Conservation (phyloP, 371 early-diverging fungal species). For the Mortierella sp. region DNA sequence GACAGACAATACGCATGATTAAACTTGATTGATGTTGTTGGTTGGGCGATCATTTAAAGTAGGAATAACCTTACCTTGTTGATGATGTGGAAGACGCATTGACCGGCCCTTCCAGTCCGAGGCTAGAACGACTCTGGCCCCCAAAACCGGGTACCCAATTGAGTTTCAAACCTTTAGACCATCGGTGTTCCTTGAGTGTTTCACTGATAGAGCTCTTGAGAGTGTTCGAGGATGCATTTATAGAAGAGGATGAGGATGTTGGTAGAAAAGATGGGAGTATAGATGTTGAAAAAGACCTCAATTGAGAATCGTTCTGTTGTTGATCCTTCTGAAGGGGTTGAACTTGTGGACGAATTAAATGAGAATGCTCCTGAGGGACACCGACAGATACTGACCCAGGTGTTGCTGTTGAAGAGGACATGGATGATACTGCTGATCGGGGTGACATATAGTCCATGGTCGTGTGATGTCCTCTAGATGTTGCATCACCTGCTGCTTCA, state of each 20-base stretch:
- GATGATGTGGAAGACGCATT: slow-evolving; percentile 15
- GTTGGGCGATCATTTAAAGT: slow-evolving; percentile 1
- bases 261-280: slow-evolving; percentile 17
- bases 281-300: slow-evolving; percentile 33
- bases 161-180: slow-evolving; percentile 43
- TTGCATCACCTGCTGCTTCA: background rate
- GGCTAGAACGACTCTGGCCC: slow-evolving; percentile 8
- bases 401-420: slow-evolving; percentile 7
- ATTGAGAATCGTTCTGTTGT: slow-evolving; percentile 12
- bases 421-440: background rate
- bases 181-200: slow-evolving; percentile 44
- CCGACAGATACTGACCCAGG: background rate
- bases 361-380: slow-evolving; percentile 10
- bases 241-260: background rate
- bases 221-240: slow-evolving; percentile 1
- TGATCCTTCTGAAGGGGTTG: slow-evolving; percentile 30
- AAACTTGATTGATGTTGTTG: background rate
- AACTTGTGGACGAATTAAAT: slow-evolving; percentile 23
- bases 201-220: slow-evolving; percentile 30
- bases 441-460: slow-evolving; percentile 18
- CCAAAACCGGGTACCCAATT: slow-evolving; percentile 37
- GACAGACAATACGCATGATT: too few relatives aligned
- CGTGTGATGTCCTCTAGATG: slow-evolving; percentile 11
- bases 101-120: slow-evolving; percentile 21
- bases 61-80: slow-evolving; percentile 26